phyloP scores from a whole-genome alignment of 768 basidiomycete species.

The Leucocoprinus leucothites region DNA sequence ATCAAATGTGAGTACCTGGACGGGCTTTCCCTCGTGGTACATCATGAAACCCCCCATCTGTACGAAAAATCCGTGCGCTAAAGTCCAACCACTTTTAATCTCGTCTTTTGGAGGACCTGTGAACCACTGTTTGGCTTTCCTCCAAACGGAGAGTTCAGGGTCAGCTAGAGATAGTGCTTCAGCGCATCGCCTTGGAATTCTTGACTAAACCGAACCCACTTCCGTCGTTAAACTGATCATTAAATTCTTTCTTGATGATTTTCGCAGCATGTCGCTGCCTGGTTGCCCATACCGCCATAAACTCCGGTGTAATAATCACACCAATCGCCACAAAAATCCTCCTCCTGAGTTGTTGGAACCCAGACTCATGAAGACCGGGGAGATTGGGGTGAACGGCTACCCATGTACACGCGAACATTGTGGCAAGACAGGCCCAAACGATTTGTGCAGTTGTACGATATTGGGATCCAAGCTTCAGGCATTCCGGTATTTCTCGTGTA shows the following conservation, averaged over 20 bases:
- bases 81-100: slow-evolving; percentile 6
- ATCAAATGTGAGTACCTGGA: neutral
- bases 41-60: slow-evolving; percentile 15
- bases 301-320: slow-evolving; percentile 2
- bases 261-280: neutral
- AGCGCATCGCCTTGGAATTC: no score
- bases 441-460: slow-evolving; percentile 1
- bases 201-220: neutral
- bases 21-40: neutral
- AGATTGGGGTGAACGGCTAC: slow-evolving; percentile 9
- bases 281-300: slow-evolving; percentile 3
- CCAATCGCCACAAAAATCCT: neutral
- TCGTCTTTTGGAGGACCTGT: no score
- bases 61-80: slow-evolving; percentile 14
- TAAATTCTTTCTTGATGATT: neutral
- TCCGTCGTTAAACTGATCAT: neutral
- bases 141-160: no score
- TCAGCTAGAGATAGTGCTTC: no score
- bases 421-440: slow-evolving; percentile 7
- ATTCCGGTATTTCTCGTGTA: neutral
- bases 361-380: slow-evolving; percentile 7
- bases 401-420: slow-evolving; percentile 9
- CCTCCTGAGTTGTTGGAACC: neutral
- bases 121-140: no score
- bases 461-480: neutral